phyloP scores from a whole-genome alignment of 2,329 filamentous ascomycete genomes.

The Alternaria solani region DNA sequence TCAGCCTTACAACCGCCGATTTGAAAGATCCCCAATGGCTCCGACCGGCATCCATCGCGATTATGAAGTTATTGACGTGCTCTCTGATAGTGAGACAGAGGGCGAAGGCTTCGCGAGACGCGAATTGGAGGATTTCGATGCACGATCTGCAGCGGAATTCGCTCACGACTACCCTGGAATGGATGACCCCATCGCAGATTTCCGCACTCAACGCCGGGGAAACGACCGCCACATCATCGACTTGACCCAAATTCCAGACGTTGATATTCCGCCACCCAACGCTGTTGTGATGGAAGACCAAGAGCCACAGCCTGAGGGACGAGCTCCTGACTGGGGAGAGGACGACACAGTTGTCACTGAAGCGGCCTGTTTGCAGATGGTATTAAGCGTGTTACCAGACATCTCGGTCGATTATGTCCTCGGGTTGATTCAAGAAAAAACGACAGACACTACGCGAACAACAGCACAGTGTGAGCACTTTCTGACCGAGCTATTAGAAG shows the following conservation, averaged over 20 bases:
- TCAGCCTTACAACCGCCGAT: neutral
- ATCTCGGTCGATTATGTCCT: conserved; percentile 45
- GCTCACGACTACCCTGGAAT: conserved; percentile 10
- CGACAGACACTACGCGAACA: conserved; percentile 33
- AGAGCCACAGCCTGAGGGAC: neutral
- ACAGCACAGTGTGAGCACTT: conserved; percentile 36
- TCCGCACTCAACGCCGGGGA: neutral
- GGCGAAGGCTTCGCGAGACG: neutral
- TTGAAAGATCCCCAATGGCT: conserved; percentile 17
- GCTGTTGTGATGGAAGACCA: neutral
- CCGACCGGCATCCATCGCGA: neutral
- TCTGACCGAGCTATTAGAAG: conserved; percentile 41
- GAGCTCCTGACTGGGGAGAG: neutral
- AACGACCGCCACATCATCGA: conserved; percentile 26
- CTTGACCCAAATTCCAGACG: conserved; percentile 33
- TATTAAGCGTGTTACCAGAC: conserved; percentile 47
- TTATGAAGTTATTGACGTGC: conserved; percentile 31
- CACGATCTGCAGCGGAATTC: conserved; percentile 4
- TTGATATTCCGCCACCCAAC: conserved; percentile 31
- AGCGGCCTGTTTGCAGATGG: conserved; percentile 39
- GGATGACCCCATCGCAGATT: conserved; percentile 8
- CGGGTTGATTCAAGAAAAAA: conserved; percentile 33
- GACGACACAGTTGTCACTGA: conserved; percentile 25
- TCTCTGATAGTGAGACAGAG: conserved; percentile 35
- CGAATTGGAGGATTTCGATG: conserved; percentile 14